Conservation (phyloP, 2,329 filamentous ascomycete genomes). For the Aureobasidium sp. region DNA sequence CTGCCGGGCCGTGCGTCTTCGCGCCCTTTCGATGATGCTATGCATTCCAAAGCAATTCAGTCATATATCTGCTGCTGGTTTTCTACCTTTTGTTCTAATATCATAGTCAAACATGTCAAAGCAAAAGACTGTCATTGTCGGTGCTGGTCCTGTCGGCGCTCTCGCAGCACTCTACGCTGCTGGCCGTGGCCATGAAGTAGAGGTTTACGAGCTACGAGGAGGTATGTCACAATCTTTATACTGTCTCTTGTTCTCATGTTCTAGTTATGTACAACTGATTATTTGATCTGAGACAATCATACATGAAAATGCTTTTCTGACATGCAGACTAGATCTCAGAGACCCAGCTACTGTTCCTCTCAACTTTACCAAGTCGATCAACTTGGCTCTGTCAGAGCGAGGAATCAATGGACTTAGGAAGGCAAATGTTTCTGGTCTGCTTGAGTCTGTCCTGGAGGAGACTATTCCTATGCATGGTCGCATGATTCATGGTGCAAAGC, state of each 20-base stretch:
- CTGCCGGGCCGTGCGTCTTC: background rate
- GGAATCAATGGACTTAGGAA: constrained; percentile 81
- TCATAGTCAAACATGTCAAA: constrained; percentile 12
- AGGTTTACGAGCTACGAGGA: constrained; percentile 85
- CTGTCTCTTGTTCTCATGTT: background rate
- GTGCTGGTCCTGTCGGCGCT: constrained; percentile 51
- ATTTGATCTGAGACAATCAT: background rate
- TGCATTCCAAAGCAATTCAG: background rate
- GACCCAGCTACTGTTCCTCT: constrained; percentile 73
- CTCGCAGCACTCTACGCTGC: constrained; percentile 82
- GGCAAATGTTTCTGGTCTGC: constrained; percentile 56
- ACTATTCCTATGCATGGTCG: constrained; percentile 92
- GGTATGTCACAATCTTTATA: constrained; percentile 48
- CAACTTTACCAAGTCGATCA: constrained; percentile 98
- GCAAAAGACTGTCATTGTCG: constrained; percentile 74
- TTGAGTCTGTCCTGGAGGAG: constrained; percentile 63
- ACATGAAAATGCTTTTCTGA: background rate
- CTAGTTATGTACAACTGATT: background rate
- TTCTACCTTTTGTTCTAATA: background rate
- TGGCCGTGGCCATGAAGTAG: constrained; percentile 76
- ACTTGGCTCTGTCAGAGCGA: constrained; percentile 85
- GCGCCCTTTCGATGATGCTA: background rate
- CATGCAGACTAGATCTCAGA: constrained; percentile 61
- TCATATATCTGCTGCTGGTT: background rate
- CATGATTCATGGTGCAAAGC: constrained; percentile 77